A percentile compares a stretch with the other conserved stretches of the same genome.
These are phyloP conservation scores for Leptoxyphium fumago DNA, from an alignment of 2,329 filamentous ascomycete species.

Conservation along the genomic window DNA sequence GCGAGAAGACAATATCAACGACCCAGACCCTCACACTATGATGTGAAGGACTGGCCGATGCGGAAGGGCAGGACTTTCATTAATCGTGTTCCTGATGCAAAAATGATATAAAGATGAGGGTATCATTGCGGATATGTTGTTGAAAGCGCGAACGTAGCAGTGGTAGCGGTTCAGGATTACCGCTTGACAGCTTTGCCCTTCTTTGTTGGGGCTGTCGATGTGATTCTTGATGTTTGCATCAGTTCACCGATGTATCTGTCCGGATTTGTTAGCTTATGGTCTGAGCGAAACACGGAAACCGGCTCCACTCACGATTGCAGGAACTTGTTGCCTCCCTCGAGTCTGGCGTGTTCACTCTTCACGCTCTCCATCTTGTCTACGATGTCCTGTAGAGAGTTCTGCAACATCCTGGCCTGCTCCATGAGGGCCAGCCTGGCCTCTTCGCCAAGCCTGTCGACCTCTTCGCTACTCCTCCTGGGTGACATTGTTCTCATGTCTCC, in stretches of 20 bases:
- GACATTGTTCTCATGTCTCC: slow-evolving; percentile 92
- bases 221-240: slow-evolving; percentile 59
- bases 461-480: slow-evolving; percentile 75
- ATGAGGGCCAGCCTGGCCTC: slow-evolving; percentile 56
- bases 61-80: too few species aligned
- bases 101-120: too few species aligned
- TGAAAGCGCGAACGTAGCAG: too few species aligned
- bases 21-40: too few species aligned
- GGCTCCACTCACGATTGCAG: slow-evolving; percentile 46
- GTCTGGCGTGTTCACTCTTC: slow-evolving; percentile 86
- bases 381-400: slow-evolving; percentile 77
- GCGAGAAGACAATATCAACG: too few species aligned
- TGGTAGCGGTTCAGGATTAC: background rate
- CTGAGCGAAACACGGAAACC: background rate
- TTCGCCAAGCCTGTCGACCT: slow-evolving; percentile 73
- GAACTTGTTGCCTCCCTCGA: slow-evolving; percentile 94
- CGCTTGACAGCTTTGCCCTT: background rate
- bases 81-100: too few species aligned
- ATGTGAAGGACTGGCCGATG: too few species aligned
- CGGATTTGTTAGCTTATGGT: slow-evolving; percentile 3
- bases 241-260: slow-evolving; percentile 87
- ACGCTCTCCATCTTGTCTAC: slow-evolving; percentile 92
- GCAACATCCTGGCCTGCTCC: slow-evolving; percentile 71
- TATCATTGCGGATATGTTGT: too few species aligned
- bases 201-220: slow-evolving; percentile 37